A percentile compares a stretch with the other conserved stretches of the same genome.
Conservation (phyloP, 2,329 filamentous ascomycete species). For the Hypoxylon sp. region DNA sequence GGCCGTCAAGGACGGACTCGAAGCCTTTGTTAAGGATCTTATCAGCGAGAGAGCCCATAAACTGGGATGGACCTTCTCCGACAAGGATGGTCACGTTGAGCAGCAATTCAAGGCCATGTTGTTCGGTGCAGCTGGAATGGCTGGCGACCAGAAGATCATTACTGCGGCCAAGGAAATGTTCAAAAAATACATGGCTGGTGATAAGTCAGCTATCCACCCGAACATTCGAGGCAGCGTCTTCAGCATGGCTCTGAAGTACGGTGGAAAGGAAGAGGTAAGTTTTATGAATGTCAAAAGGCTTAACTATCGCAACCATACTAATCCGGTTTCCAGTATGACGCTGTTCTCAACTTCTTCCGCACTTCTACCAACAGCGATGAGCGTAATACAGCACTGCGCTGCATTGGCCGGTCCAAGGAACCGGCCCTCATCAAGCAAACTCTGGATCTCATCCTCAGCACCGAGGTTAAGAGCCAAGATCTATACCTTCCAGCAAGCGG, state of each 20-base stretch:
- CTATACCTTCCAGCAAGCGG: slow-evolving; percentile 90
- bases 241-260: slow-evolving; percentile 85
- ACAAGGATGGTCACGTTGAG: slow-evolving; percentile 87
- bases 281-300: neutral
- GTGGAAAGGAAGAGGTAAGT: slow-evolving; percentile 83
- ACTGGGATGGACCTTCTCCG: slow-evolving; percentile 89
- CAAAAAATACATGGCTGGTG: slow-evolving; percentile 83
- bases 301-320: slow-evolving; percentile 26
- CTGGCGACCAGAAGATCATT: slow-evolving; percentile 83
- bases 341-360: slow-evolving; percentile 81
- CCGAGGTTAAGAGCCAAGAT: slow-evolving; percentile 93
- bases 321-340: slow-evolving; percentile 73
- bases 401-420: slow-evolving; percentile 82
- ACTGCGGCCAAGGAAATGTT: slow-evolving; percentile 92
- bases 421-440: slow-evolving; percentile 86
- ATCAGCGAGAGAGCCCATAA: slow-evolving; percentile 85
- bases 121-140: slow-evolving; percentile 85
- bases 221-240: slow-evolving; percentile 92
- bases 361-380: slow-evolving; percentile 85
- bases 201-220: slow-evolving; percentile 86
- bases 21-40: slow-evolving; percentile 85
- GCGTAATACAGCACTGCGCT: slow-evolving; percentile 90
- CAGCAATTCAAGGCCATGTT: slow-evolving; percentile 96
- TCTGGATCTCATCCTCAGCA: slow-evolving; percentile 79
- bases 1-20: slow-evolving; percentile 79